Evolutionary conservation across 1,284 basidiomycete genomes (phyloP).

Genomic region (Rhodotorula sp.): DNA sequence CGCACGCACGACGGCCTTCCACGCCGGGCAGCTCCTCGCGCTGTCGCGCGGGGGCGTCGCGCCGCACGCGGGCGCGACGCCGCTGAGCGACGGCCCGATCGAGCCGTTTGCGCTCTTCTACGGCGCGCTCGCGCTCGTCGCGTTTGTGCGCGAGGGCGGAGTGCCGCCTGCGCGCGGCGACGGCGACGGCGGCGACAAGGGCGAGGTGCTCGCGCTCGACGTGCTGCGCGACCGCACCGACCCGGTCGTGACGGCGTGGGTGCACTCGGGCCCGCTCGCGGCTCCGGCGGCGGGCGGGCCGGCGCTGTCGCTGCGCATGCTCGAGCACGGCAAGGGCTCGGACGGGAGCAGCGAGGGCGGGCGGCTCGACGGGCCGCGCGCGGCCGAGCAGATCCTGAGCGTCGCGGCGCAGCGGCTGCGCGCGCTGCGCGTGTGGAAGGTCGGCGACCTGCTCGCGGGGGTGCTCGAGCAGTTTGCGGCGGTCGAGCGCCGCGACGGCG

Average conservation of each 20-base stretch:
- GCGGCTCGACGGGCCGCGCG: constrained; percentile 11
- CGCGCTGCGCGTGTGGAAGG: constrained; percentile 33
- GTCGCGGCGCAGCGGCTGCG: constrained; percentile 10
- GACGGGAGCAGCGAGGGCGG: not conserved
- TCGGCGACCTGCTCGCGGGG: constrained; percentile 33
- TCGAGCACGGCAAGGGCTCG: not conserved
- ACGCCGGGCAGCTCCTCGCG: constrained; percentile 38
- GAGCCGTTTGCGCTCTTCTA: constrained; percentile 41
- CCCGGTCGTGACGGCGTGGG: constrained; percentile 12
- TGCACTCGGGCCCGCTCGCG: constrained; percentile 12
- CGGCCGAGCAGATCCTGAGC: constrained; percentile 16
- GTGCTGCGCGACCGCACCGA: constrained; percentile 27
- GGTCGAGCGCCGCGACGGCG: constrained; percentile 1
- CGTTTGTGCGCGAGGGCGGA: constrained; percentile 19
- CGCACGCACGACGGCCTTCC: constrained; percentile 32
- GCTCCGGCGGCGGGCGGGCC: too few relatives aligned
- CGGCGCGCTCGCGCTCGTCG: constrained; percentile 31
- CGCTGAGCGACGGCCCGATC: constrained; percentile 30
- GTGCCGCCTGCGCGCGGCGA: not conserved
- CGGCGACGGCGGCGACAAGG: not conserved
- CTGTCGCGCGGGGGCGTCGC: constrained; percentile 11
- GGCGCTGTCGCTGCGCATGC: not conserved
- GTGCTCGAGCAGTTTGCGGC: constrained; percentile 11
- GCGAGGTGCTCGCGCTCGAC: constrained; percentile 26
- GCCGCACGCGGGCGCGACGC: not conserved